Percentiles rank a stretch among this genome's conserved stretches.
Evolutionary conservation across 495 filamentous ascomycete species (phyloP).

Genomic region (Aspergillus affinis): DNA sequence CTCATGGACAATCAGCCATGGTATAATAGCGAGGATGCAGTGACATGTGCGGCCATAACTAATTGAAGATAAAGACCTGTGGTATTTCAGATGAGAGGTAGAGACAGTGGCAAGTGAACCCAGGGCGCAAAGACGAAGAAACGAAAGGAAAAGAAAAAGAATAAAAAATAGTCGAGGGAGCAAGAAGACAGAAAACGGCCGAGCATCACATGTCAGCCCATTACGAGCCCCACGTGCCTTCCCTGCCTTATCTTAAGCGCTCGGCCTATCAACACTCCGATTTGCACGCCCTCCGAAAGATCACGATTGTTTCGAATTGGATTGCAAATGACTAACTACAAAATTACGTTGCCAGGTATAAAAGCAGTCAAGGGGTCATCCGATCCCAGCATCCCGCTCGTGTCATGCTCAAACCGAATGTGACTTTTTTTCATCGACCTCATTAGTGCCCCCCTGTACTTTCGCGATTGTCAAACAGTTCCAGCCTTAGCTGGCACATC

Average conservation of each 20-base stretch:
- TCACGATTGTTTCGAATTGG: neutral
- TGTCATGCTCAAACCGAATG: neutral
- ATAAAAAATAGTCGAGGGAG: conserved; percentile 1
- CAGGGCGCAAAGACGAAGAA: neutral
- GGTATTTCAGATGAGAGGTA: neutral
- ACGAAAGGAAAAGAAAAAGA: neutral
- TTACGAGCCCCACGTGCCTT: neutral
- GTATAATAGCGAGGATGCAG: neutral
- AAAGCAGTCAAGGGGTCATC: neutral
- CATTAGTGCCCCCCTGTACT: neutral
- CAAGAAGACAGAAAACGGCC: conserved; percentile 3
- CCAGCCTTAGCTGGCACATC: too few relatives aligned
- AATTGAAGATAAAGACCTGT: conserved; percentile 5
- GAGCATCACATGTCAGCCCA: conserved; percentile 21
- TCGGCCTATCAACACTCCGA: neutral
- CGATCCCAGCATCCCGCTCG: neutral
- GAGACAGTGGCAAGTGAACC: neutral
- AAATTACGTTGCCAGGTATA: neutral
- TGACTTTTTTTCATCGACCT: neutral
- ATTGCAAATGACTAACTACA: neutral
- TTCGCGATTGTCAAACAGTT: neutral
- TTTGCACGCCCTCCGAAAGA: neutral
- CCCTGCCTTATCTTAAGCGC: neutral
- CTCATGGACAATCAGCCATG: neutral
- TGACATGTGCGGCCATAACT: neutral